phyloP scores from a whole-genome alignment of 2,329 filamentous ascomycete genomes.

The Dothiorella sarmentorum region DNA sequence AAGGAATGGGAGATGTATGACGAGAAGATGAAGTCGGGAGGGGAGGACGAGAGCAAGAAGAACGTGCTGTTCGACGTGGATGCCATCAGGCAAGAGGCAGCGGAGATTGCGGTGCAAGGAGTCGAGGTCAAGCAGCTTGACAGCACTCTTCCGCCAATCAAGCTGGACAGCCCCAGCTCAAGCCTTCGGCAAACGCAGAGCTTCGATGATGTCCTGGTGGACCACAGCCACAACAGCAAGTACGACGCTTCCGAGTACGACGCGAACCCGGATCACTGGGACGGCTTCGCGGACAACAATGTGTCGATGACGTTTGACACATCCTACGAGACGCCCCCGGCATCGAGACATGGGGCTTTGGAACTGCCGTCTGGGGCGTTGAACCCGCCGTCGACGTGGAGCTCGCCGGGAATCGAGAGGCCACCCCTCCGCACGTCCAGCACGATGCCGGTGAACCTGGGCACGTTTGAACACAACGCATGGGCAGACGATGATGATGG shows the following conservation, averaged over 20 bases:
- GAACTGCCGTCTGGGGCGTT: constrained; percentile 19
- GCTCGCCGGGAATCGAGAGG: constrained; percentile 25
- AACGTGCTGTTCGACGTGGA: constrained; percentile 90
- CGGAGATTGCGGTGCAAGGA: constrained; percentile 72
- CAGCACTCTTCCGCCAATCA: constrained; percentile 87
- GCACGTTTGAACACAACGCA: constrained; percentile 40
- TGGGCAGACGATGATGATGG: constrained; percentile 47
- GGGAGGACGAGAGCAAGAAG: constrained; percentile 46
- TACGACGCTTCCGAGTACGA: constrained; percentile 37
- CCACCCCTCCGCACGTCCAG: constrained; percentile 29
- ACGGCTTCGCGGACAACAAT: constrained; percentile 25
- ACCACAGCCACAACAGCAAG: constrained; percentile 25
- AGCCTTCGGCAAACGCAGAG: constrained; percentile 41
- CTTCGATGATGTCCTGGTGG: constrained; percentile 28
- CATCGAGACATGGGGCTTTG: constrained; percentile 22
- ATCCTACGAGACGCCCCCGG: constrained; percentile 30
- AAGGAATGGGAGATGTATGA: constrained; percentile 95
- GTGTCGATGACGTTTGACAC: constrained; percentile 46
- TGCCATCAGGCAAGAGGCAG: constrained; percentile 67
- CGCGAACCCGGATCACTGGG: constrained; percentile 20
- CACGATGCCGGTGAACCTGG: constrained; percentile 27
- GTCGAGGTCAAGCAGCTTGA: constrained; percentile 75
- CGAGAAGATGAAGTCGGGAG: constrained; percentile 55
- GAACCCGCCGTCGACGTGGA: constrained; percentile 19
- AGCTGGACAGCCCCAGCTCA: constrained; percentile 51